Evolutionary conservation across 352 stramenopile genomes (phyloP), one percentile per base, ranked within the genome.

Genomic region (Phytophthora idaei): DNA sequence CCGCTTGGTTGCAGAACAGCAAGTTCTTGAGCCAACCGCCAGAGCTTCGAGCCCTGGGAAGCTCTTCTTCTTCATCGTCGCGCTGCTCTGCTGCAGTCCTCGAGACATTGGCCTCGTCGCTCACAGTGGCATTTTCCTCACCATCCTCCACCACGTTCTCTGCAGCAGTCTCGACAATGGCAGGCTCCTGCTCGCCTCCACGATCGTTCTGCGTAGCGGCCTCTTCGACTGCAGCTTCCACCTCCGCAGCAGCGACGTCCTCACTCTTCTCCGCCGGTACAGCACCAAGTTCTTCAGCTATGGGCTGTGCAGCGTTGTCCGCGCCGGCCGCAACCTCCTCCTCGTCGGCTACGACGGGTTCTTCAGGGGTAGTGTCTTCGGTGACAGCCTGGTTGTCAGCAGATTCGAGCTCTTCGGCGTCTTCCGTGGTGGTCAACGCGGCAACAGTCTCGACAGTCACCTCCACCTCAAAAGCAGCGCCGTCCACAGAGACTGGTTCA

Each of bases 21-120:
- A 71, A 49, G 27, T 73, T 69, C 37, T 64, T 73, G 53, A 73
- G 50, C 58, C 65, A 73, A 3, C 61, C 39, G 10, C 49, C 45
- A 7, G 50, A 67, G 17, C 14, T 55, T n/a, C 32, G 37, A 5
- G 55, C 28, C 31, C 57, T 58, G 9, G 41, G 5, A 5, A 9
- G 11, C 14, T 49, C 44, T 15, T 62, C 51, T 25, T 28, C 34
- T n/a, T 62, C 44, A 14, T 45, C 36, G 4, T 57, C 29, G 5
- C 28, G 11, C 31, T 49, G 1, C 29, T 57, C 15, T 3, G 0
- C 15, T 7, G 14, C 21, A 5, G 15, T n/a, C 17, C 34, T 34
- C 1, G 15, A 3, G 29, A 4, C 45, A 34, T 14, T n/a, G 4
- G 28, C 29, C 44, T 62, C 51, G 4, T 45, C 42, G 17, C n/a